A percentile compares a stretch with the other conserved stretches of the same genome.
phyloP scores from a whole-genome alignment of 2,329 filamentous ascomycete species.

The Knoxdaviesia proteae region DNA sequence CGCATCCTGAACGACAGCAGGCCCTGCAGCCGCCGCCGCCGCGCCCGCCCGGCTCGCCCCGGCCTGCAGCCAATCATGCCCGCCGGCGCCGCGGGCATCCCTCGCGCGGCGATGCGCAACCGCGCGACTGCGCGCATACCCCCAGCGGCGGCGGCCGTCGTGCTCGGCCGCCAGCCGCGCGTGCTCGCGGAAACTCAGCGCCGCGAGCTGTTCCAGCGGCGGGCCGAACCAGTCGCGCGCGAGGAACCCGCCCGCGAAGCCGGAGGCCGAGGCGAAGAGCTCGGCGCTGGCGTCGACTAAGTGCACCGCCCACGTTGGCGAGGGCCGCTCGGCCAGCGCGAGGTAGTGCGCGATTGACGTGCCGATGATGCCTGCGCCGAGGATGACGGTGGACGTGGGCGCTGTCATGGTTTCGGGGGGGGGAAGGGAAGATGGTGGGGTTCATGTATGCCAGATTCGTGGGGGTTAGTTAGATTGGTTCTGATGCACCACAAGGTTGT shows the following conservation, averaged over 20 bases:
- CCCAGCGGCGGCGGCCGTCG: constrained; percentile 31
- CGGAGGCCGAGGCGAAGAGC: constrained; percentile 55
- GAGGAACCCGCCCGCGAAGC: constrained; percentile 53
- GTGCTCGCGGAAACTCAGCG: constrained; percentile 50
- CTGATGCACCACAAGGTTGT: too few relatives aligned
- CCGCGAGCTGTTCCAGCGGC: constrained; percentile 34
- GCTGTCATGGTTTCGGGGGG: background rate
- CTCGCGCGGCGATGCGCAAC: constrained; percentile 24
- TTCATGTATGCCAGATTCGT: too few relatives aligned
- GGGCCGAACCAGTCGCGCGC: constrained; percentile 52
- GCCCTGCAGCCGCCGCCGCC: constrained; percentile 14
- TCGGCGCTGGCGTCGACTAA: constrained; percentile 24
- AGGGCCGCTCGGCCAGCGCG: constrained; percentile 22
- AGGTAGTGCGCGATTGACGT: constrained; percentile 55
- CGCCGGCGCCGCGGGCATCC: constrained; percentile 16
- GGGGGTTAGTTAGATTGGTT: too few relatives aligned
- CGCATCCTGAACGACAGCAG: constrained; percentile 9
- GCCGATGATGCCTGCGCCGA: constrained; percentile 52
- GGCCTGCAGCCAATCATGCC: constrained; percentile 45
- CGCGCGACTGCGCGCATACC: constrained; percentile 31
- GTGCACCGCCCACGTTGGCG: constrained; percentile 15
- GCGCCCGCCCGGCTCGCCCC: constrained; percentile 40
- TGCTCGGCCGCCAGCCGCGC: constrained; percentile 37
- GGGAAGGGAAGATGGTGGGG: too few relatives aligned
- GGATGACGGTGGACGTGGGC: constrained; percentile 33